Percentiles rank a stretch among this genome's conserved stretches.
Evolutionary conservation across 768 basidiomycete species (phyloP).

Genomic region (Galerina marginata): DNA sequence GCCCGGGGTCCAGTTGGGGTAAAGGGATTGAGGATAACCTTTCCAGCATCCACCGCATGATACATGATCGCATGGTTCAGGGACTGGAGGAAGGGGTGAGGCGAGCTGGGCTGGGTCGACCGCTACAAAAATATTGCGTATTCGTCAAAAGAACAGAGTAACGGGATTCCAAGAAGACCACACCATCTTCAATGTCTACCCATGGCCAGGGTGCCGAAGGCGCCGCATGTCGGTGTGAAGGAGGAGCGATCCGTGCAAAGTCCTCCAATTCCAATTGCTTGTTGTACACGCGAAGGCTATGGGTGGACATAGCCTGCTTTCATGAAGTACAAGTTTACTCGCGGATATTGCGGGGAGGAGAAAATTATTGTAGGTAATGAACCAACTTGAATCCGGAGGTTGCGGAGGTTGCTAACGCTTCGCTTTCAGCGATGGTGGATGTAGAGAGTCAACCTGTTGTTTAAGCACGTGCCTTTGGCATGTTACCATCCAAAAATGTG

Average conservation of each 20-base stretch:
- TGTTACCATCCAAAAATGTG: too few relatives aligned
- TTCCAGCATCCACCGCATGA: constrained; percentile 10
- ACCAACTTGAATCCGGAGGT: too few relatives aligned
- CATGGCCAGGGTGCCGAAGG: constrained; percentile 56
- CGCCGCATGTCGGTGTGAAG: constrained; percentile 51
- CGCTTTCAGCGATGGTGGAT: too few relatives aligned
- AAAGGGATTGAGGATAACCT: constrained; percentile 14
- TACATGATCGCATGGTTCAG: constrained; percentile 9
- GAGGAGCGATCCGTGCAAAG: constrained; percentile 31
- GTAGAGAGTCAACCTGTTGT: too few relatives aligned
- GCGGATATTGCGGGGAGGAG: too few relatives aligned
- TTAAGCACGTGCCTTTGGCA: too few relatives aligned
- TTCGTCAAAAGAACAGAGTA: too few relatives aligned
- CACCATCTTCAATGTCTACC: constrained; percentile 48
- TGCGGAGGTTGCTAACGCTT: too few relatives aligned
- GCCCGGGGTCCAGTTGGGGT: constrained; percentile 15
- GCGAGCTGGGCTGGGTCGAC: constrained; percentile 7
- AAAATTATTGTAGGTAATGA: too few relatives aligned
- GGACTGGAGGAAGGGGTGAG: constrained; percentile 10
- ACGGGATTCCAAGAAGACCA: not conserved
- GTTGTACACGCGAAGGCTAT: not conserved
- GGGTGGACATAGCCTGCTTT: not conserved
- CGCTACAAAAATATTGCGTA: not conserved
- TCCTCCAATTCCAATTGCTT: constrained; percentile 9
- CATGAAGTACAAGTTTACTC: too few relatives aligned